phyloP scores from a whole-genome alignment of 2,329 filamentous ascomycete genomes.

The Neonectria magnoliae region DNA sequence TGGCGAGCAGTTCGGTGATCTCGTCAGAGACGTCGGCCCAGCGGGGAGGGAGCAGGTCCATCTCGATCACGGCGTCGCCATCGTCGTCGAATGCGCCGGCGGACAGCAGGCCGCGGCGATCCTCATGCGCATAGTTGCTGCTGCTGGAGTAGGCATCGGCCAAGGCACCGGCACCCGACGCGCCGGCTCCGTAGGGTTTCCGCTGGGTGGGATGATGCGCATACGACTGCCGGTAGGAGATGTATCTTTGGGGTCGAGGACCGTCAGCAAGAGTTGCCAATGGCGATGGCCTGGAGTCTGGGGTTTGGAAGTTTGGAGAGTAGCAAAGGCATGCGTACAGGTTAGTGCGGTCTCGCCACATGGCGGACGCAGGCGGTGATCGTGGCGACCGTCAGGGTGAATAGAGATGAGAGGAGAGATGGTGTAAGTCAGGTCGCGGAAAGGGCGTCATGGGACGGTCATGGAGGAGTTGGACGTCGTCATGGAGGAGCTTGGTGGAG shows the following conservation, averaged over 20 bases:
- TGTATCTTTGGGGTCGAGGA: conserved; percentile 71
- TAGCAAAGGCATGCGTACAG: conserved; percentile 69
- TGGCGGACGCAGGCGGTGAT: conserved; percentile 67
- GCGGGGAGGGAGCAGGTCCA: conserved; percentile 93
- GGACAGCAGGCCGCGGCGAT: conserved; percentile 83
- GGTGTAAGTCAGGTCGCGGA: conserved; percentile 23
- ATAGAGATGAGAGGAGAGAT: conserved; percentile 22
- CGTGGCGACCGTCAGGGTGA: conserved; percentile 41
- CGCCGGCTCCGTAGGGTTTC: conserved; percentile 69
- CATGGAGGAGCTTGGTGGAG: conserved; percentile 34
- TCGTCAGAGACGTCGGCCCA: conserved; percentile 98
- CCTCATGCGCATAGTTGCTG: conserved; percentile 57
- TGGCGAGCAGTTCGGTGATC: conserved; percentile 82
- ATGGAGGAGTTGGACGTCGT: conserved; percentile 34
- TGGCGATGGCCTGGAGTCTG: conserved; percentile 40
- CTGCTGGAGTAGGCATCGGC: conserved; percentile 66
- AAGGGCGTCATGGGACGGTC: conserved; percentile 40
- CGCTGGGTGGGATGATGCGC: conserved; percentile 92
- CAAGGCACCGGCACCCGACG: conserved; percentile 65
- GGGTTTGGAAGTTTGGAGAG: conserved; percentile 26
- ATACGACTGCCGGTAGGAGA: conserved; percentile 99
- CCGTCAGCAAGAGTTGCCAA: conserved; percentile 18
- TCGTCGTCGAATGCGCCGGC: conserved; percentile 82
- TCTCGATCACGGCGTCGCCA: conserved; percentile 95
- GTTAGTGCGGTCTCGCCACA: conserved; percentile 99